phyloP scores from a whole-genome alignment of 2,329 filamentous ascomycete genomes.

The Davidsoniella virescens region DNA sequence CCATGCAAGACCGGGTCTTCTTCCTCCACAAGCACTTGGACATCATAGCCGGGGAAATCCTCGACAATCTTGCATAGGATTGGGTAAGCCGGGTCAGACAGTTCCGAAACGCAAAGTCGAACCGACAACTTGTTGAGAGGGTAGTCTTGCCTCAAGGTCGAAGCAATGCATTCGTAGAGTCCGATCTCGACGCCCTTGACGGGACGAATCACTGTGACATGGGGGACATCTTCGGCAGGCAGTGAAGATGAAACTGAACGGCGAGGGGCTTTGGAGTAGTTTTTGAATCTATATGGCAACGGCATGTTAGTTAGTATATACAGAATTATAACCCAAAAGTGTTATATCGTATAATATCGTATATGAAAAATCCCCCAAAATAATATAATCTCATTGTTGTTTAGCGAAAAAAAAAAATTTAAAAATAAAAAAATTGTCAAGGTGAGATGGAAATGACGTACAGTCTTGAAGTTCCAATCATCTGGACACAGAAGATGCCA shows the following conservation, averaged over 20 bases:
- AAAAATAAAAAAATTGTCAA: not conserved
- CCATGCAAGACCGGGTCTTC: conserved; percentile 57
- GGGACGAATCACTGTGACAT: conserved; percentile 81
- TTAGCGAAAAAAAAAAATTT: too few relatives aligned
- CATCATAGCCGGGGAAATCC: conserved; percentile 59
- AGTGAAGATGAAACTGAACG: conserved; percentile 35
- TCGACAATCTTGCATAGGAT: conserved; percentile 53
- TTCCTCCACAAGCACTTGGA: conserved; percentile 60
- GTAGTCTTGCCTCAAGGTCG: conserved; percentile 71
- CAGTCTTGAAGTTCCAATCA: conserved; percentile 40
- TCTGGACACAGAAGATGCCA: conserved; percentile 36
- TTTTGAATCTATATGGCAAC: conserved; percentile 27
- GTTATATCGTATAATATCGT: too few relatives aligned
- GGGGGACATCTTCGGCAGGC: conserved; percentile 43
- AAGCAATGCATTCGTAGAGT: conserved; percentile 82
- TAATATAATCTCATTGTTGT: too few relatives aligned
- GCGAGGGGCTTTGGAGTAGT: conserved; percentile 34
- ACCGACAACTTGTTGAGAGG: conserved; percentile 60
- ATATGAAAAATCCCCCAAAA: too few relatives aligned
- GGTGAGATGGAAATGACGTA: conserved; percentile 20
- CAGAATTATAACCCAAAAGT: too few relatives aligned
- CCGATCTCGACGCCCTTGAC: conserved; percentile 83
- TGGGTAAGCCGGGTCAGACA: conserved; percentile 59
- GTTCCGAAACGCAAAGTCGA: conserved; percentile 64
- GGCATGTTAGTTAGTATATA: not conserved